A percentile compares a stretch with the other conserved stretches of the same genome.
Conservation (phyloP, 345 rosid genomes). For the Pugionium dolabratum region DNA sequence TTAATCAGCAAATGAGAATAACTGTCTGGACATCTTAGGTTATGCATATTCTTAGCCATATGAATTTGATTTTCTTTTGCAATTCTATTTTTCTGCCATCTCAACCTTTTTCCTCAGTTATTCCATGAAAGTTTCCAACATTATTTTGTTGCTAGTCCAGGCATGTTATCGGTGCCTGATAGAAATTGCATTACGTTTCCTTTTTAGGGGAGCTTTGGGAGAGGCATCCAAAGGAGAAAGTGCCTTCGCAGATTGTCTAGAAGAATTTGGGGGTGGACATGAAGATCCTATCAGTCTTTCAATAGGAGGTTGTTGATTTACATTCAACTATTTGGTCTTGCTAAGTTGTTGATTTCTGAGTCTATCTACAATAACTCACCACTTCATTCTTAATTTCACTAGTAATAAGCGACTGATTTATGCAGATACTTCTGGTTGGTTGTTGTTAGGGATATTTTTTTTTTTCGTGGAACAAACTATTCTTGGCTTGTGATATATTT, state of each 20-base stretch:
- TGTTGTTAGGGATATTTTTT: neutral
- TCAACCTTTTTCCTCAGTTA: neutral
- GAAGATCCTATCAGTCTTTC: slow-evolving; percentile 89
- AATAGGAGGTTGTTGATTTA: slow-evolving; percentile 70
- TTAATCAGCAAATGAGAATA: slow-evolving; percentile 1
- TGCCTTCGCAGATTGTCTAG: slow-evolving; percentile 69
- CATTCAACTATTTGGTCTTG: slow-evolving; percentile 1
- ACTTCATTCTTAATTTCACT: neutral
- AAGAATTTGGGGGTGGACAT: slow-evolving; percentile 80
- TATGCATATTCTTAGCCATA: neutral
- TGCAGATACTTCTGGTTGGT: neutral
- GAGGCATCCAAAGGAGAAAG: slow-evolving; percentile 68
- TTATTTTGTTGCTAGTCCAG: slow-evolving; percentile 14
- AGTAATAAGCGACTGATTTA: neutral
- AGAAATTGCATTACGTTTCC: slow-evolving; percentile 7
- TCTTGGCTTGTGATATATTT: slow-evolving; percentile 2
- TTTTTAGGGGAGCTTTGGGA: slow-evolving; percentile 65
- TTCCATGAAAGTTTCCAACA: too few relatives aligned
- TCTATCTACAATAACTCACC: neutral
- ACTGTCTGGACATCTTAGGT: slow-evolving; percentile 1
- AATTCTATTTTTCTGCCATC: neutral
- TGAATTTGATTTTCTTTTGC: slow-evolving; percentile 1
- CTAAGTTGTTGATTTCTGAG: neutral
- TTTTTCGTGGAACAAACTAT: neutral
- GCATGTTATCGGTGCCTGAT: neutral